Base-by-base conservation (phyloP, 257 asterid genomes). In the Scutellaria baicalensis region DNA sequence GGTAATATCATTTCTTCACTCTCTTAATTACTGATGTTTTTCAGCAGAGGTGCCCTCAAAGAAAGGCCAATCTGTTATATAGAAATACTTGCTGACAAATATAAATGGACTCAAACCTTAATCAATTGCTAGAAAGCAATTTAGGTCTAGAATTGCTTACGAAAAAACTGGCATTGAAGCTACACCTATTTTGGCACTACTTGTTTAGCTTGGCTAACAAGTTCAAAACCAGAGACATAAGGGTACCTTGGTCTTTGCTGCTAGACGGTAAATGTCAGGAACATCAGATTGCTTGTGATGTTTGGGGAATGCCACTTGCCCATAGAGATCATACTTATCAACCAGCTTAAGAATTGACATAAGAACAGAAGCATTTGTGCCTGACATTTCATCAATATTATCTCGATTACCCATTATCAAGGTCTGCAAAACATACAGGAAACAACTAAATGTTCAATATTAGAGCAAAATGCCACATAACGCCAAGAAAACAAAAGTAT, bases 271-370 rank as follows among this genome's bases (percentile, higher is more conserved):
- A 48, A 93, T 91, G 38, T 89, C 97, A 75, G 97, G 97, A 72
- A 93, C 99, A 64, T 84, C 99, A 39, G 83, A 72, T 80, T 93
- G 99, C 82, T 85, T 91, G 87, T 93, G 99, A 83, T 93, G 99
- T 76, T 93, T 93, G 20, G 99, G 99, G 73, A 89, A 93, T 69
- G 99, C 99, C 77, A 93, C 97, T 84, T 88, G 97, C 69, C 99
- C 99, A 82, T 93, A 93, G 49, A 93, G 97, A 82, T 93, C 97
- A 71, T 91, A 89, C 78, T 83, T 91, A 75, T 93, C 98, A 38
- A 93, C 80, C 92, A 93, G 50, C 86, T 93, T 93, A 47, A 93
- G 90, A 69, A 91, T 93, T 57, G 99, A 93, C 62, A 91, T 77
- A 73, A 93, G 94, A 72, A 93, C 88, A 48, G 99, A 84, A 56